Base-by-base conservation (phyloP, 257 asterid species). In the Dorcoceras hygrometricum region DNA sequence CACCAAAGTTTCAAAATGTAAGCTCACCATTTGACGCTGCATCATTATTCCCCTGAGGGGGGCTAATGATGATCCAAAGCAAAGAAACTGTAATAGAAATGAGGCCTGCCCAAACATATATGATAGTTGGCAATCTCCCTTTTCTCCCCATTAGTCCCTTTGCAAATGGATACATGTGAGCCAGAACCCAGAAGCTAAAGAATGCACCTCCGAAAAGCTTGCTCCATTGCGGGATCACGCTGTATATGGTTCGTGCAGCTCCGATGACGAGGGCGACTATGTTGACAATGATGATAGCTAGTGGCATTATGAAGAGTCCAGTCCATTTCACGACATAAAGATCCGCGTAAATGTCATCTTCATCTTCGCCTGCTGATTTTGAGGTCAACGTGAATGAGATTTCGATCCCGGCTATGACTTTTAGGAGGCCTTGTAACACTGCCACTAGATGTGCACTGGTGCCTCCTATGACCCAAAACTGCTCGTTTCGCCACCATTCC, bases 401-500 rank as follows among this genome's bases (percentile, higher is more conserved):
- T 74, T 94, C 99, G 19, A 90, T 71, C 0, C 99, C 99, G 1
- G 99, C 97, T 4, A 94, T 48, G 8, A 88, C 94, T 57, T 94
- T 94, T 12, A 94, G 84, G 5, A 94, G 95, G 0, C 99, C 99
- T 12, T 90, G 99, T 2, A 94, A 0, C 0, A 94, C 99, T 0
- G 99, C 99, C 14, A 57, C 92, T 1, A 94, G 78, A 58, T 94
- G 99, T 0, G 97, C 99, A 62, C 97, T 90, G 4, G 86, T 59
- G 53, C 97, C 97, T 2, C 99, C 97, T 16, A 94, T 94, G 27
- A 76, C 92, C 99, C 99, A 93, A 62, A 93, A 93, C 57, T 93
- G 99, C 76, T 93, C 99, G 71, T 93, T 93, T 14, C 99, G 73
- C 99, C 97, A 93, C 86, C 86, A 86, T 34, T 93, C 99, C 54